A percentile compares a stretch with the other conserved stretches of the same genome.
phyloP scores from a whole-genome alignment of 768 basidiomycete species.

The Naganishia kalamii region DNA sequence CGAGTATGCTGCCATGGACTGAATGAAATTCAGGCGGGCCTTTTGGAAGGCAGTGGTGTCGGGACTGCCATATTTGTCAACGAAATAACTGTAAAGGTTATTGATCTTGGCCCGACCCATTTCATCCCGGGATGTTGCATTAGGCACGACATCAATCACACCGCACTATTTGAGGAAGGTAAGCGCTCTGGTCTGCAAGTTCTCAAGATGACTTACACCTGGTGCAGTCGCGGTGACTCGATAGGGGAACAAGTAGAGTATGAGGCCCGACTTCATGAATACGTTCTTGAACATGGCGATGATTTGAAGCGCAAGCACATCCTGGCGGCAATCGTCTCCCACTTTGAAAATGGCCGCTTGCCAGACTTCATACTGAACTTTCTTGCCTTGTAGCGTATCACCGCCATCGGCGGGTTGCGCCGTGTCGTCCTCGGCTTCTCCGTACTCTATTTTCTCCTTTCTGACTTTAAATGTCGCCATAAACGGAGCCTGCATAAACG shows the following conservation, averaged over 20 bases:
- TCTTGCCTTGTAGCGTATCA: constrained; percentile 14
- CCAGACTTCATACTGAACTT: constrained; percentile 71
- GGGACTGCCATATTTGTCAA: constrained; percentile 82
- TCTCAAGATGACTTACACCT: constrained; percentile 58
- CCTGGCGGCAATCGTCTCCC: constrained; percentile 97
- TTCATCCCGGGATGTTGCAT: constrained; percentile 95
- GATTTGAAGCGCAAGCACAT: constrained; percentile 90
- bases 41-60: constrained; percentile 85
- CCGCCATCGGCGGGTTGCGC: constrained; percentile 23
- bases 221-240: constrained; percentile 94
- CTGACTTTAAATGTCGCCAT: constrained; percentile 99
- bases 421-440: constrained; percentile 47
- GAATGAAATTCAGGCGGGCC: constrained; percentile 91
- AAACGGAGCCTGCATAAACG: constrained; percentile 74
- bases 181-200: neutral
- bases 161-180: constrained; percentile 61
- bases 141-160: constrained; percentile 96
- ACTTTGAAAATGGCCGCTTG: constrained; percentile 99
- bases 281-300: constrained; percentile 99
- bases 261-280: constrained; percentile 79
- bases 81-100: constrained; percentile 87
- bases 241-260: constrained; percentile 88
- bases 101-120: constrained; percentile 99
- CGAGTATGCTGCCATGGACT: constrained; percentile 98
- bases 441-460: constrained; percentile 69